Percentiles rank a stretch among this genome's conserved stretches.
These are phyloP conservation scores for Coemansia sp. DNA, from an alignment of 192 early-diverging fungal genomes.

Conservation along the genomic window DNA sequence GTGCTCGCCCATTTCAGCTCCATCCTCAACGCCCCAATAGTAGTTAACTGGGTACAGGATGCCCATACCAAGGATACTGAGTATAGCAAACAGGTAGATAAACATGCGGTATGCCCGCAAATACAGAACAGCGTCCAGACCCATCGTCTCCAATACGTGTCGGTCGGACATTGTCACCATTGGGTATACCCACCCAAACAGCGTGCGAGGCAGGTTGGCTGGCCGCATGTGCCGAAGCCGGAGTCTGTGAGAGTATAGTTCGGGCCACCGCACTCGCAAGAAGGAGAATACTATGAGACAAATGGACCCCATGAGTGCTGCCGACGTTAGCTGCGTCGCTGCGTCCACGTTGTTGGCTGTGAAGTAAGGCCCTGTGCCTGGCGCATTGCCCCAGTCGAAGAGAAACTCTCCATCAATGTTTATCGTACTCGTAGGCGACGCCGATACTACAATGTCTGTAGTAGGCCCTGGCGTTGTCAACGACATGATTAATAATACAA, in stretches of 20 bases:
- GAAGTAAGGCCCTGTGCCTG: conserved; percentile 53
- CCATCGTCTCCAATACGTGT: conserved; percentile 56
- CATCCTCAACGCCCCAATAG: conserved; percentile 38
- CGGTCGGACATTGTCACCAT: conserved; percentile 53
- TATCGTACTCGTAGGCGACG: not conserved
- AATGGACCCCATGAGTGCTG: conserved; percentile 43
- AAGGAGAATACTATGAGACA: conserved; percentile 47
- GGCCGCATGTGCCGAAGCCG: conserved; percentile 55
- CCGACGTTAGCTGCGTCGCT: conserved; percentile 50
- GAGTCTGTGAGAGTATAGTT: conserved; percentile 56
- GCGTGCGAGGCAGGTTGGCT: conserved; percentile 44
- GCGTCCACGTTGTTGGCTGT: conserved; percentile 52
- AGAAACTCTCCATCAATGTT: conserved; percentile 39
- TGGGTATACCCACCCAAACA: conserved; percentile 56
- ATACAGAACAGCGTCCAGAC: conserved; percentile 52
- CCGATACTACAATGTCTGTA: not conserved
- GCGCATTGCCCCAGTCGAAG: conserved; percentile 54
- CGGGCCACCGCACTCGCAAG: conserved; percentile 51
- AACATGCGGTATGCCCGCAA: conserved; percentile 54
- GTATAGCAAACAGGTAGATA: conserved; percentile 49
- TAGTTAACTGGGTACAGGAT: conserved; percentile 50
- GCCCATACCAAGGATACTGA: conserved; percentile 44
- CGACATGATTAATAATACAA: not conserved
- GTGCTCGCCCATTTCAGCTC: not conserved
- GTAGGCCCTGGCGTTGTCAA: not conserved